Evolutionary conservation across 2,329 filamentous ascomycete genomes (phyloP), one percentile per base, ranked within the genome.

Genomic region (Curvularia sp.): DNA sequence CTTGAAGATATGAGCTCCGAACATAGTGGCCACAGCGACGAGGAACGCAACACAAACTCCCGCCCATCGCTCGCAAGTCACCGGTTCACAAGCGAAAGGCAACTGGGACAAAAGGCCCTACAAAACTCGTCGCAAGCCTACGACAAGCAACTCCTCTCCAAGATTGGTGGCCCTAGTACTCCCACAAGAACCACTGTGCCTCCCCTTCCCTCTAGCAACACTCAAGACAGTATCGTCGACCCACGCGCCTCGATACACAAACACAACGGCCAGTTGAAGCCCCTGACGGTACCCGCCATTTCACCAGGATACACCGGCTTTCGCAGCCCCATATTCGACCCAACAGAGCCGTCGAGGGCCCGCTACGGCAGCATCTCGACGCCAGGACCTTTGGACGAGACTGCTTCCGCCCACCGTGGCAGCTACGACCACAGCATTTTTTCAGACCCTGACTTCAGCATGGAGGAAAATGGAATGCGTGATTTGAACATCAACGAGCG

Each of bases 351-450:
- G 18, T 68, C 71, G 44, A 64, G 68, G 41, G 77, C 81, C 61
- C 81, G 82, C 24, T 83, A 83, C 60, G 79, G 79, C 39, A 82
- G 80, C 65, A 78, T 80, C 58, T 82, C 82, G 12, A 80, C 79
- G 2, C 75, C 79, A 22, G 75, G 80, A 57, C 71, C 69, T 30
- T 60, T 75, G 30, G 85, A 88, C 57, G 85, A 86, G 55, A 73
- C 75, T 42, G 77, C 79, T 30, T 83, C 82, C 60, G 85, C 85
- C 15, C 83, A 86, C 59, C 81, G 86, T 56, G 85, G 86, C 47
- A 88, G 85, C 70, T 88, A 88, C 76, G 87, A 89, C 63, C 85
- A 86, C 50, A 81, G 82, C 61, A 71, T 77, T 46, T 86, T 86
- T 66, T 78, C 81, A 3, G 82, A 77, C 35, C 75, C 77, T 50